Conservation (phyloP, 805 yeast genomes). For the Metschnikowia lochheadii region DNA sequence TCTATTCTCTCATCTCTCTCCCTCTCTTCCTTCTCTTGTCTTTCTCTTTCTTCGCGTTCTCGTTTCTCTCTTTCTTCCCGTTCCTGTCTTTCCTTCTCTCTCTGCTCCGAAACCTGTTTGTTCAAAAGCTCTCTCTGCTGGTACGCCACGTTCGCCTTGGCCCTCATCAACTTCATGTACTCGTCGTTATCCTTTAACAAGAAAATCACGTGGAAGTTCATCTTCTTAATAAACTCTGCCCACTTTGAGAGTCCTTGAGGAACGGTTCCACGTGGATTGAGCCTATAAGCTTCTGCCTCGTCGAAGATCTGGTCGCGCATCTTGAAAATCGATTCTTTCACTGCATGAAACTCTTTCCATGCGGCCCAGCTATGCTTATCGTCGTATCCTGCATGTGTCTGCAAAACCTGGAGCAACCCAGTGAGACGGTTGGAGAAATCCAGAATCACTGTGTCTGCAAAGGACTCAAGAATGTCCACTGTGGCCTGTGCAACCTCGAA, state of each 20-base stretch:
- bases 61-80: background rate
- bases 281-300: constrained; percentile 23
- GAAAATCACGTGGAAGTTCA: constrained; percentile 45
- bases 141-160: constrained; percentile 41
- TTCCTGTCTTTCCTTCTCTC: background rate
- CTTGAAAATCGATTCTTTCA: constrained; percentile 51
- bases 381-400: constrained; percentile 10
- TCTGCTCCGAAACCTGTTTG: constrained; percentile 4
- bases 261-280: constrained; percentile 15
- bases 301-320: constrained; percentile 50
- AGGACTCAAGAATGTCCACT: constrained; percentile 68
- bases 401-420: constrained; percentile 35
- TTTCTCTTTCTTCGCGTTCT: background rate
- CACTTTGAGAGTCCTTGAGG: constrained; percentile 36
- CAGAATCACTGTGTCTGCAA: constrained; percentile 61
- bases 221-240: constrained; percentile 34
- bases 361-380: constrained; percentile 24
- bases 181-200: constrained; percentile 59
- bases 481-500: constrained; percentile 36
- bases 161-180: constrained; percentile 30
- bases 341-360: constrained; percentile 52
- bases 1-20: background rate
- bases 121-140: constrained; percentile 33
- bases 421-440: constrained; percentile 63
- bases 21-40: background rate